Conservation (phyloP, 805 yeast species). For the Myxozyma lipomycoides region DNA sequence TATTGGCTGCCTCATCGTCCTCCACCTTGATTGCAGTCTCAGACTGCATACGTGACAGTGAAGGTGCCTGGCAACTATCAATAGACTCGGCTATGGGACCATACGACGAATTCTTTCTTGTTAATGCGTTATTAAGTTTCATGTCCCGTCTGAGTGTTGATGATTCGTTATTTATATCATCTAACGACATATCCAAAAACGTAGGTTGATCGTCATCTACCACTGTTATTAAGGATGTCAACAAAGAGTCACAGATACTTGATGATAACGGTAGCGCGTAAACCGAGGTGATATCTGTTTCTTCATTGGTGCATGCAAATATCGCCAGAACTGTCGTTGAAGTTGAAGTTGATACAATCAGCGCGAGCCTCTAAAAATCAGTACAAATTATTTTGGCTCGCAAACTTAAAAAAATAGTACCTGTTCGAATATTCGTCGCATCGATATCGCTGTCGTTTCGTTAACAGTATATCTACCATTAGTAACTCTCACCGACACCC, state of each 20-base stretch:
- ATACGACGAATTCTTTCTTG: not conserved
- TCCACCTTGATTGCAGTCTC: not conserved
- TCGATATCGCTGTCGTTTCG: no score
- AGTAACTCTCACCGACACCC: no score
- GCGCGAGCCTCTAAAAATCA: not conserved
- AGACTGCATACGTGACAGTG: not conserved
- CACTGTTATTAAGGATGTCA: no score
- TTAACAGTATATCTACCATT: no score
- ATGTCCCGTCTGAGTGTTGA: constrained; percentile 9
- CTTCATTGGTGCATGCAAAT: not conserved
- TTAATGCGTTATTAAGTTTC: constrained; percentile 4
- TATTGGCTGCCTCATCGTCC: not conserved
- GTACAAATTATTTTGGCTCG: not conserved
- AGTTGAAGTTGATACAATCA: not conserved
- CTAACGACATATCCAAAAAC: constrained; percentile 15
- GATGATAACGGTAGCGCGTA: no score
- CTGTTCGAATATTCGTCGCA: no score
- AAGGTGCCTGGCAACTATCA: not conserved
- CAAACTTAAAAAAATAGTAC: no score
- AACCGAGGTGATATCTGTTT: no score
- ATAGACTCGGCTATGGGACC: not conserved
- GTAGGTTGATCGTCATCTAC: not conserved
- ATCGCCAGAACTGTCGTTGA: not conserved
- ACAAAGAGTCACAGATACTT: no score
- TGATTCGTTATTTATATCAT: constrained; percentile 10